Percentiles rank a stretch among this genome's conserved stretches.
phyloP scores from a whole-genome alignment of 2,329 filamentous ascomycete genomes.

The Botrytis paeoniae region DNA sequence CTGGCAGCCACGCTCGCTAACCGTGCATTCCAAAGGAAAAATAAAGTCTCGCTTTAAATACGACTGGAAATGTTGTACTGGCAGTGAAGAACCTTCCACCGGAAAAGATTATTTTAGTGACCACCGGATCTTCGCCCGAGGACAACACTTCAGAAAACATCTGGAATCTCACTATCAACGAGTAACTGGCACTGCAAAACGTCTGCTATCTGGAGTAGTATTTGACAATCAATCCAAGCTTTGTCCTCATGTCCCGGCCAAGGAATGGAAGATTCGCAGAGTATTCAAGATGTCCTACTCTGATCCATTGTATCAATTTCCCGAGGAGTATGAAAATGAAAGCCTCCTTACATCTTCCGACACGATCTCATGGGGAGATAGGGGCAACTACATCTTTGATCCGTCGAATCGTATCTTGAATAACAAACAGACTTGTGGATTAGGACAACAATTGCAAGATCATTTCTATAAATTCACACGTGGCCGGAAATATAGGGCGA shows the following conservation, averaged over 20 bases:
- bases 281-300: neutral
- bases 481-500: neutral
- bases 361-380: neutral
- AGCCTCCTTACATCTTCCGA: neutral
- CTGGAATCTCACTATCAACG: neutral
- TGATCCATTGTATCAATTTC: rapidly evolving
- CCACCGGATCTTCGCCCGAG: no score
- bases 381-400: neutral
- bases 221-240: neutral
- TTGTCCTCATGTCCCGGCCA: neutral
- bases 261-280: neutral
- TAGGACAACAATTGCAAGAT: neutral
- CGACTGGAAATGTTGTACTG: neutral
- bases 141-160: neutral
- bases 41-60: neutral
- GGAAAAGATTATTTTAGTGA: no score
- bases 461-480: neutral
- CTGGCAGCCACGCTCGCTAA: neutral
- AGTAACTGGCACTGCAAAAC: rapidly evolving
- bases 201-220: neutral
- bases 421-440: neutral
- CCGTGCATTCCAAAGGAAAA: neutral
- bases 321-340: neutral
- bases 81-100: neutral
- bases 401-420: neutral